Base-by-base conservation (phyloP, 73 alveolate genomes). In the Blepharisma stoltei region DNA sequence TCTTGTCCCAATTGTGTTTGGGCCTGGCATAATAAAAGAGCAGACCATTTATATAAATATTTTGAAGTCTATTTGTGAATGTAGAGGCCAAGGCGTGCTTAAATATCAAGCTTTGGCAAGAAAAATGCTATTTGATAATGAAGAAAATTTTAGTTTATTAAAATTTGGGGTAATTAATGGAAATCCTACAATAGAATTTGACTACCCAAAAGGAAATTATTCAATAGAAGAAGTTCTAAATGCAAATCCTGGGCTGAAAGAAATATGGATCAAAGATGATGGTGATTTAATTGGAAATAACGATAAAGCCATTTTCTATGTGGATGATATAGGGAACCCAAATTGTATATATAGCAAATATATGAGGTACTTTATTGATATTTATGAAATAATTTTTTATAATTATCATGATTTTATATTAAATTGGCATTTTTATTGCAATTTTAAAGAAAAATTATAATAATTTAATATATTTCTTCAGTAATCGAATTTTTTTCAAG, bases 41-140 rank as follows among this genome's bases (percentile, higher is more conserved):
- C 73, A 60, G 45, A 38, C 48, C 46, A n/a, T 60, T 60, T 60
- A 60, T 60, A 14, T 60, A 60, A 60, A 38, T 25, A 60, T 60
- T 25, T 25, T 60, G 5, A 14, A 25, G 46, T 60, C 11, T 60
- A 14, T 60, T 14, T 60, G 73, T 38, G 49, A 14, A 18, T 60
- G 18, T 60, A n/a, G 45, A 18, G 46, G 23, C 73, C 38, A n/a
- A 20, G 73, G 73, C 0, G 73, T 18, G 11, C 37, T 14, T 14
- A 14, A 25, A 14, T 60, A 60, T 5, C 73, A 60, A 60, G 14
- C 48, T 38, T 38, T 18, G 46, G 73, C 73, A 1, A 8, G 14
- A 18, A 60, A 60, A 5, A 1, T 9, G 14, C 5, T 60, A 14
- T 8, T 38, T 14, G 46, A 60, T 38, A n/a, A n/a, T 2, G 5